These are phyloP conservation scores for Metschnikowia dekortorum DNA, from an alignment of 805 yeast species.

Conservation along the genomic window DNA sequence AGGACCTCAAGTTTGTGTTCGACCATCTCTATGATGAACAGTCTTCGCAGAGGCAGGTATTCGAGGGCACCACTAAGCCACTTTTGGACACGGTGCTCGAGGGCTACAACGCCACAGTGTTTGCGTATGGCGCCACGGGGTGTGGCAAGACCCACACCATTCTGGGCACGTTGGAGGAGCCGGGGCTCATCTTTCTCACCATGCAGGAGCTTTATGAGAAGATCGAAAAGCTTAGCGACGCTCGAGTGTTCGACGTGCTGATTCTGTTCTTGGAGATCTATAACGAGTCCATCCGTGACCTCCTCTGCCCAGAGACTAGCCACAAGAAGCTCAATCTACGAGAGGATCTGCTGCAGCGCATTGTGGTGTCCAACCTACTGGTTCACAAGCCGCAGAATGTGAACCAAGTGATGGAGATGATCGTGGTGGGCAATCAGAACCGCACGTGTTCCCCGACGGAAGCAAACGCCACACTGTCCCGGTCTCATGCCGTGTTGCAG, in stretches of 20 bases:
- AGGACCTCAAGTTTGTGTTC: constrained; percentile 79
- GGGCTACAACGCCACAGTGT: constrained; percentile 86
- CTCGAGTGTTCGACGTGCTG: constrained; percentile 54
- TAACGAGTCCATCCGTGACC: constrained; percentile 82
- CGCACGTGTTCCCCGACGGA: constrained; percentile 85
- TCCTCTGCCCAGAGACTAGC: constrained; percentile 54
- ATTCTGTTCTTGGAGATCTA: constrained; percentile 82
- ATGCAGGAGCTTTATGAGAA: constrained; percentile 67
- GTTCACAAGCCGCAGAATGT: constrained; percentile 57
- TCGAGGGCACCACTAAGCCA: constrained; percentile 61
- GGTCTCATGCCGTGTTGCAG: constrained; percentile 92
- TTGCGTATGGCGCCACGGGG: constrained; percentile 97
- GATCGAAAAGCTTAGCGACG: constrained; percentile 54
- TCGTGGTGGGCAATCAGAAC: constrained; percentile 64
- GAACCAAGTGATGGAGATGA: constrained; percentile 74
- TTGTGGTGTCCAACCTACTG: constrained; percentile 68
- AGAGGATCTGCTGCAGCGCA: constrained; percentile 64
- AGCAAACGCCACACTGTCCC: constrained; percentile 84
- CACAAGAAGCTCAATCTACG: constrained; percentile 53
- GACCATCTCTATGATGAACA: constrained; percentile 71
- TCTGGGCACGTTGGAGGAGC: constrained; percentile 65
- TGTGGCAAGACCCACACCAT: constrained; percentile 97
- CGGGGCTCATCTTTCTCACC: constrained; percentile 77
- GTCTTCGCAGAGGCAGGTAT: constrained; percentile 65
- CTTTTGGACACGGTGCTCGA: constrained; percentile 70